phyloP scores from a whole-genome alignment of 2,329 filamentous ascomycete genomes.

The Epichloe bromicola region DNA sequence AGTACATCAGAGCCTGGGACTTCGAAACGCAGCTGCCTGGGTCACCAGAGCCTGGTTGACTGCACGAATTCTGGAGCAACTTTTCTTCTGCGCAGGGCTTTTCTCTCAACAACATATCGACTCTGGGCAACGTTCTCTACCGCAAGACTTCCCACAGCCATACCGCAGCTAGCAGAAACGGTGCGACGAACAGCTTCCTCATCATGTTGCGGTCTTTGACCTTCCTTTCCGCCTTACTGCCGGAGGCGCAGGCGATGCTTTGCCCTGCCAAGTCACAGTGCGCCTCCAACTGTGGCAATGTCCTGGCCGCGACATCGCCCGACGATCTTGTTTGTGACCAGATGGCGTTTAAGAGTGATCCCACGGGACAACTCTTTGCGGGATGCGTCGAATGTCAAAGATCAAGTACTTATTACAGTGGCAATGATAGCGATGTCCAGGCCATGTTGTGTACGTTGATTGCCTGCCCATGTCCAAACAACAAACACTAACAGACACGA shows the following conservation, averaged over 20 bases:
- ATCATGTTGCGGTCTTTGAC: background rate
- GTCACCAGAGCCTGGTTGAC: background rate
- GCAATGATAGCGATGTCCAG: conserved; percentile 38
- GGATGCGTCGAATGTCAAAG: conserved; percentile 40
- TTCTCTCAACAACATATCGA: no score
- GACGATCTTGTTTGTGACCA: conserved; percentile 37
- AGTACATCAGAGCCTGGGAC: background rate
- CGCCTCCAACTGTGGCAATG: conserved; percentile 38
- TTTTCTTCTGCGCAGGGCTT: no score
- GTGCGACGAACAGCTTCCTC: background rate
- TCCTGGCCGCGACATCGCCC: conserved; percentile 29
- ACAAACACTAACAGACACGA: background rate
- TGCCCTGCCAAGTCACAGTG: conserved; percentile 37
- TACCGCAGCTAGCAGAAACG: background rate
- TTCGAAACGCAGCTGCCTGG: background rate
- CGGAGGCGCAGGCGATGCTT: conserved; percentile 22
- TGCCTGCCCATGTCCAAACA: background rate
- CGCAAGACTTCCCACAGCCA: no score
- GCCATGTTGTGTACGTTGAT: conserved; percentile 39
- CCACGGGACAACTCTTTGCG: conserved; percentile 34
- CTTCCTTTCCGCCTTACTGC: conserved; percentile 6
- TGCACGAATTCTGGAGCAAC: background rate
- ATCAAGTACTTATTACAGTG: conserved; percentile 32
- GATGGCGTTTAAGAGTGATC: conserved; percentile 22
- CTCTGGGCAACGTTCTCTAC: no score